Evolutionary conservation across 345 rosid species (phyloP).

Genomic region (Passiflora organensis): DNA sequence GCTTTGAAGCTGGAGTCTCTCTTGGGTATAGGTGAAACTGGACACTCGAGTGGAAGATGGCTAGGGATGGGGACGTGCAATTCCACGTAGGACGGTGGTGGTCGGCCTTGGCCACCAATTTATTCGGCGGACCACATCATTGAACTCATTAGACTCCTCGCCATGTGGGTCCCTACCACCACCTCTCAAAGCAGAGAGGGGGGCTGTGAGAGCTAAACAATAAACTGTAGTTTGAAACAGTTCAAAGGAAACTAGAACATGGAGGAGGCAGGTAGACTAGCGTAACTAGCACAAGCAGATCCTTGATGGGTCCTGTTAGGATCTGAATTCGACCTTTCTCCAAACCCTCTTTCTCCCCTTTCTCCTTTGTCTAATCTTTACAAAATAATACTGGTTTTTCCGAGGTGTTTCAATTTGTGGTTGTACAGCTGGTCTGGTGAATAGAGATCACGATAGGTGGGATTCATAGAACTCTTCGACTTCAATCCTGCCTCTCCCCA

Average conservation of each 20-base stretch:
- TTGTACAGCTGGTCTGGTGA: slow-evolving; percentile 14
- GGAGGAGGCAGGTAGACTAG: slow-evolving; percentile 27
- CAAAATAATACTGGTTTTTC: too few species aligned
- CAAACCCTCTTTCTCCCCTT: slow-evolving; percentile 13
- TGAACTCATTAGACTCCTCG: slow-evolving; percentile 26
- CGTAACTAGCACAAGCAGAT: slow-evolving; percentile 58
- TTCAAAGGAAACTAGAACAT: not conserved
- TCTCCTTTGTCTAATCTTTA: too few species aligned
- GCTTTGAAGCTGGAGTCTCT: too few species aligned
- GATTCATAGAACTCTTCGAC: slow-evolving; percentile 32
- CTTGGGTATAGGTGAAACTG: too few species aligned
- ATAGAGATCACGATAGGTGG: not conserved
- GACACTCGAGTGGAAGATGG: slow-evolving; percentile 2
- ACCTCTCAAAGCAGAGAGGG: slow-evolving; percentile 24
- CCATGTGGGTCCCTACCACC: slow-evolving; percentile 36
- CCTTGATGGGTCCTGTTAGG: slow-evolving; percentile 39
- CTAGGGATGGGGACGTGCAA: slow-evolving; percentile 18
- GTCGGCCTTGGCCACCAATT: slow-evolving; percentile 70
- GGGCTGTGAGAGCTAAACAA: slow-evolving; percentile 36
- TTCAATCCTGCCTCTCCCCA: slow-evolving; percentile 27
- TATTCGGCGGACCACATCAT: slow-evolving; percentile 77
- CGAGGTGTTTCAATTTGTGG: slow-evolving; percentile 9
- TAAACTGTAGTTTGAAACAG: not conserved
- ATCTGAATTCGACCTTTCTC: slow-evolving; percentile 45
- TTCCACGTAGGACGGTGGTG: slow-evolving; percentile 90